phyloP scores from a whole-genome alignment of 2,329 filamentous ascomycete genomes.

The Monosporascus sp. region DNA sequence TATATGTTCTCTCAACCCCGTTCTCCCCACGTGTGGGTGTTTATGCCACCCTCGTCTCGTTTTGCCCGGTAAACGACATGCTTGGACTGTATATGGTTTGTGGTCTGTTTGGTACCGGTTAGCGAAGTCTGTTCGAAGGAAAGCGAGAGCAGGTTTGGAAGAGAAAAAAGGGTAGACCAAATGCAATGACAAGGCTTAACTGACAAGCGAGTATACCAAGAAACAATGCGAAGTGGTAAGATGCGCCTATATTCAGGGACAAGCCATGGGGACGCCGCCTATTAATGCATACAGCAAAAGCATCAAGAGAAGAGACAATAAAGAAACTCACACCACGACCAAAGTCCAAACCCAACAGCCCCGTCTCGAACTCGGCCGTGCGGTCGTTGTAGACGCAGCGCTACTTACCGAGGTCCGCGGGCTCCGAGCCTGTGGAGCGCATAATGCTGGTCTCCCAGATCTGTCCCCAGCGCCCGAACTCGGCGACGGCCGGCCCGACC shows the following conservation, averaged over 20 bases:
- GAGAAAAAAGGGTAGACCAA: too few species aligned
- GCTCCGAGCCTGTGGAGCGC: constrained; percentile 70
- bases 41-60: too few species aligned
- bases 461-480: constrained; percentile 72
- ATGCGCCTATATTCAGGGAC: constrained; percentile 52
- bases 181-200: too few species aligned
- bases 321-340: constrained; percentile 65
- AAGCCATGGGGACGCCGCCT: background rate
- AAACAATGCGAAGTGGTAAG: constrained; percentile 1
- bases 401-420: constrained; percentile 57
- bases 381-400: constrained; percentile 73
- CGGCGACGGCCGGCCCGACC: constrained; percentile 53
- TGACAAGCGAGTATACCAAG: background rate
- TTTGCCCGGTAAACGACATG: too few species aligned
- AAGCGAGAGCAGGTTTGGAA: too few species aligned
- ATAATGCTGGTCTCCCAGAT: constrained; percentile 71
- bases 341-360: constrained; percentile 69
- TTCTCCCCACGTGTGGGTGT: accelerated
- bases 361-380: constrained; percentile 76
- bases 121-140: constrained; percentile 6
- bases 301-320: background rate
- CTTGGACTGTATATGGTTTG: too few species aligned
- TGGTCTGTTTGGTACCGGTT: constrained; percentile 33
- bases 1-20: too few species aligned
- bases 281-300: background rate